Base-by-base conservation (phyloP, 148 eudicot species). In the Diospyros lotus region DNA sequence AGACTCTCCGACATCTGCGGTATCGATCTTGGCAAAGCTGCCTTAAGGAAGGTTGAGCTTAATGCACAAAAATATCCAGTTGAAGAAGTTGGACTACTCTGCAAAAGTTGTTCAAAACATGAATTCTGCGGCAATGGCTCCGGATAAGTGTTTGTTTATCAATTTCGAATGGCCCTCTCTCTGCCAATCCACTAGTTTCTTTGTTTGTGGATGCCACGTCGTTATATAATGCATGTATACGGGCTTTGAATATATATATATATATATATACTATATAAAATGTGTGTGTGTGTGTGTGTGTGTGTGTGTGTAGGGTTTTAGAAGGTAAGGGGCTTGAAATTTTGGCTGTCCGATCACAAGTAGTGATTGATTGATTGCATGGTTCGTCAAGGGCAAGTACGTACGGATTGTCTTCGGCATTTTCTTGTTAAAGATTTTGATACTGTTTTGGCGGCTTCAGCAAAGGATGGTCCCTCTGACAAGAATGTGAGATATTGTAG, bases 1-100 rank as follows among this genome's bases (percentile, higher is more conserved):
- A 88, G 88, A 54, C 89, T 90, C 28, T 88, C 94, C 67, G 87
- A 88, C 59, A 83, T 84, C 1, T 90, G 94, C 58, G 91, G 84
- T 13, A 74, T 90, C 68, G 90, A 90, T 77, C 88, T 90, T 38
- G 87, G 85, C 3, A 77, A 83, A 79, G 91, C 87, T 75, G 91
- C 91, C 28, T 81, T 90, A 14, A 83, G 87, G 55, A 90, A 90
- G 75, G 72, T 90, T 52, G 73, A 77, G 12, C 88, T 88, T 55
- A 90, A 90, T 79, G 85, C 94, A 59, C 79, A 81, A 38, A 90
- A 90, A 73, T 90, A 90, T 58, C 94, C 94, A 15, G 50, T 63
- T 68, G 76, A 50, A 28, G 28, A 28, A 48, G 52, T 8, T 8
- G 8, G 6, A 48, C 4, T 8, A 13, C 59, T 53, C 64, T 63